A percentile compares a stretch with the other conserved stretches of the same genome.
These are phyloP conservation scores for Cephaloascus albidus DNA, from an alignment of 805 yeast species.

Conservation along the genomic window DNA sequence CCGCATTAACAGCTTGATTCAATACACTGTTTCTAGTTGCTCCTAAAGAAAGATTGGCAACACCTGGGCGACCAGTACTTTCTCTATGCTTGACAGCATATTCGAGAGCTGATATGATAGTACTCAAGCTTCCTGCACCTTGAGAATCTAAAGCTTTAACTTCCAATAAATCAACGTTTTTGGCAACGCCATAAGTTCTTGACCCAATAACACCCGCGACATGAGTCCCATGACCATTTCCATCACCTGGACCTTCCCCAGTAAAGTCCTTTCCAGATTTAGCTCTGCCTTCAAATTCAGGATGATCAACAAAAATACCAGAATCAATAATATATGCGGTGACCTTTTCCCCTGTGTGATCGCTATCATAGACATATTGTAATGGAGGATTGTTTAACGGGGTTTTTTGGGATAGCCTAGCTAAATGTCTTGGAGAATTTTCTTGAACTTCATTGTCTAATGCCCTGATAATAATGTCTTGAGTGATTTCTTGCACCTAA, in stretches of 20 bases:
- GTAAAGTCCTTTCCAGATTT: conserved; percentile 53
- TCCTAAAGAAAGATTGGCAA: conserved; percentile 78
- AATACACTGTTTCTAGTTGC: conserved; percentile 58
- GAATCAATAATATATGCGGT: conserved; percentile 78
- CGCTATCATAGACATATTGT: conserved; percentile 38
- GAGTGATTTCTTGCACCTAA: conserved; percentile 56
- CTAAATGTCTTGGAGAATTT: conserved; percentile 57
- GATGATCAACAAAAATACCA: conserved; percentile 57
- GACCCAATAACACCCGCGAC: conserved; percentile 88
- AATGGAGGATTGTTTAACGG: conserved; percentile 12
- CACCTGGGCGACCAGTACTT: conserved; percentile 28
- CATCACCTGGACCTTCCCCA: conserved; percentile 54
- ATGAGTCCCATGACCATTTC: conserved; percentile 88
- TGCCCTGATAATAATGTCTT: conserved; percentile 54
- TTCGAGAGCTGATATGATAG: conserved; percentile 58
- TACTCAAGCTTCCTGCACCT: conserved; percentile 67
- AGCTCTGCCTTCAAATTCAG: conserved; percentile 60
- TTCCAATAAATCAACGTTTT: conserved; percentile 53
- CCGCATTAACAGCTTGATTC: conserved; percentile 71
- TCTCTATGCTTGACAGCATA: conserved; percentile 54
- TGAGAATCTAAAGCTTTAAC: conserved; percentile 60
- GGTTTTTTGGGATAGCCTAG: conserved; percentile 45
- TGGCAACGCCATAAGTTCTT: conserved; percentile 73
- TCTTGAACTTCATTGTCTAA: conserved; percentile 33
- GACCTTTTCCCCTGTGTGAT: conserved; percentile 46